Conservation (phyloP, 2,329 filamentous ascomycete species). For the Hirsutella rhossiliensis region DNA sequence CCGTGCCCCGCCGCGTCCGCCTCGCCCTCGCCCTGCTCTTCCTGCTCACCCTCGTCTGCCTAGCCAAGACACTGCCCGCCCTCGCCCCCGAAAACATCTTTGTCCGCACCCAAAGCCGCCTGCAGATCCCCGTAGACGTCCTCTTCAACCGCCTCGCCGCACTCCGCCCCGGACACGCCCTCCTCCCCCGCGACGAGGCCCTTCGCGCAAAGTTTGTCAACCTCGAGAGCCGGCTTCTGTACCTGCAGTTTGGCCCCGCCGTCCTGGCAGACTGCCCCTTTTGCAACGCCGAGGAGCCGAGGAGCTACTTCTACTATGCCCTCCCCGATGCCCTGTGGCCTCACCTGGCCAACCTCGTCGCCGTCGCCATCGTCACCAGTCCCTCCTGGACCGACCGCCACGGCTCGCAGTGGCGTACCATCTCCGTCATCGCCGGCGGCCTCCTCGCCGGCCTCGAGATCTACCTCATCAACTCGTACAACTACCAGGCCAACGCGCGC, state of each 20-base stretch:
- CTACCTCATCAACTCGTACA: constrained; percentile 53
- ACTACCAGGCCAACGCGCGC: constrained; percentile 50
- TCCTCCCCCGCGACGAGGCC: constrained; percentile 48
- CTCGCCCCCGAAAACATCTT: constrained; percentile 78
- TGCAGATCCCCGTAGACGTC: constrained; percentile 75
- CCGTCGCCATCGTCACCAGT: constrained; percentile 65
- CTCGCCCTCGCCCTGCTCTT: constrained; percentile 50
- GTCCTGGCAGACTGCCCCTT: constrained; percentile 69
- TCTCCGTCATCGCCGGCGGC: constrained; percentile 52
- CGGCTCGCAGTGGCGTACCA: constrained; percentile 55
- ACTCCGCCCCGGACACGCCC: constrained; percentile 32
- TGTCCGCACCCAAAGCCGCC: constrained; percentile 59
- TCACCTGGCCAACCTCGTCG: constrained; percentile 67
- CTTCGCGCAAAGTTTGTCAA: constrained; percentile 59
- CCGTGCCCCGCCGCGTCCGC: constrained; percentile 40
- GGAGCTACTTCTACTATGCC: constrained; percentile 69
- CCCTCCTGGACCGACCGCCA: constrained; percentile 49
- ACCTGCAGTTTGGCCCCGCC: constrained; percentile 70
- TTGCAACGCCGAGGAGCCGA: constrained; percentile 59
- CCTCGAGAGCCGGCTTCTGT: constrained; percentile 63
- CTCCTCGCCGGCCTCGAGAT: constrained; percentile 51
- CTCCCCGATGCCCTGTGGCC: constrained; percentile 60
- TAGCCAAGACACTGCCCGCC: constrained; percentile 50
- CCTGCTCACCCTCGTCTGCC: constrained; percentile 28
- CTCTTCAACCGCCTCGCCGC: constrained; percentile 64